Conservation (phyloP, 352 stramenopile species). For the Pythium aristosporum region DNA sequence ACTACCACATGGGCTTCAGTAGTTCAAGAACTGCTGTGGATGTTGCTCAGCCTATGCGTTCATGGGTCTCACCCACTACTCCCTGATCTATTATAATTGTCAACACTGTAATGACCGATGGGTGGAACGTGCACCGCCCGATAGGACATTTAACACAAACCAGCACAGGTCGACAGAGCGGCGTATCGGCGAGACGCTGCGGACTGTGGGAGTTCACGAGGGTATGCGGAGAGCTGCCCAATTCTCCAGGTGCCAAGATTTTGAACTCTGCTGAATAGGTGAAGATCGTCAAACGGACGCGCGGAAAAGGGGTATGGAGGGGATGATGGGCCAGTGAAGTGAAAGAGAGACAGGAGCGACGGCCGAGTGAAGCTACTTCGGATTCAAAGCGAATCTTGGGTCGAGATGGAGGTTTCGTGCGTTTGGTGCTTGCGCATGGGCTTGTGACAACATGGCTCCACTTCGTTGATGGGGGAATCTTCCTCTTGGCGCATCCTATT, state of each 20-base stretch:
- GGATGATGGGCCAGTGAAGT: background rate
- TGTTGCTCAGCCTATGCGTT: background rate
- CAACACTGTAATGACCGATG: background rate
- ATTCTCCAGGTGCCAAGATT: background rate
- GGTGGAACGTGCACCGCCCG: too few relatives aligned
- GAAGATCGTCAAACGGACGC: background rate
- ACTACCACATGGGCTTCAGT: background rate
- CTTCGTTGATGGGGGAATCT: background rate
- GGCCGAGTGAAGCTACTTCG: conserved; percentile 16
- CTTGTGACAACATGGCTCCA: conserved; percentile 12
- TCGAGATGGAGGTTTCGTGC: background rate
- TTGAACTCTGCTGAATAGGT: background rate
- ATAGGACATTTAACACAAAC: background rate
- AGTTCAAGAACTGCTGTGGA: background rate
- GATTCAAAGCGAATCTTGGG: conserved; percentile 29
- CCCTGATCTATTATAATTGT: background rate
- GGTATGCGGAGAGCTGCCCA: background rate
- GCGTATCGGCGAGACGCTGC: too few relatives aligned
- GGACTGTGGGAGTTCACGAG: too few relatives aligned
- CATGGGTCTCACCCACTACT: too few relatives aligned
- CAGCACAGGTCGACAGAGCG: background rate
- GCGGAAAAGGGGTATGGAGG: background rate
- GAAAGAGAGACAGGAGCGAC: background rate
- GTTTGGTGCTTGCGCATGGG: background rate
- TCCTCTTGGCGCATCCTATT: background rate